A percentile compares a stretch with the other conserved stretches of the same genome.
These are phyloP conservation scores for Exutisphaerella laricina DNA, from an alignment of 2,329 filamentous ascomycete genomes.

Conservation along the genomic window DNA sequence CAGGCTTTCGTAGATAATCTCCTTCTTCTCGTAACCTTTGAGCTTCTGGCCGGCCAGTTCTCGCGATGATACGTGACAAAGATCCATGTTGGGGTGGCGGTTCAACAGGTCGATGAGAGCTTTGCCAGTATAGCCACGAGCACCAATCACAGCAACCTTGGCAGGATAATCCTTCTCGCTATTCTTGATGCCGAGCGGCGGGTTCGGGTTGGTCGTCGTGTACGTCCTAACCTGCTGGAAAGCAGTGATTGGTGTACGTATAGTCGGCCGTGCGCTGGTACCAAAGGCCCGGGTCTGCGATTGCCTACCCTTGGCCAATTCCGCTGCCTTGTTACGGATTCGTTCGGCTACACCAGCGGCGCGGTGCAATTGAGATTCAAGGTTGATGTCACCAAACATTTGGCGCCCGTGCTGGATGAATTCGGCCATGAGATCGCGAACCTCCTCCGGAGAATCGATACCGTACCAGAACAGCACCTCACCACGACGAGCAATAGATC, in stretches of 20 bases:
- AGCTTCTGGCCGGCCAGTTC: constrained; percentile 84
- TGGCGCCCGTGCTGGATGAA: constrained; percentile 76
- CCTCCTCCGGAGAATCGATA: constrained; percentile 72
- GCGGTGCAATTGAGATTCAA: constrained; percentile 76
- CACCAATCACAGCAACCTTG: constrained; percentile 80
- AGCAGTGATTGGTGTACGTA: constrained; percentile 10
- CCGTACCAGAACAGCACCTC: constrained; percentile 97
- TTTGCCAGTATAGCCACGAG: constrained; percentile 90
- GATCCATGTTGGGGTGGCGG: constrained; percentile 80
- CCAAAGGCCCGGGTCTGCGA: constrained; percentile 66
- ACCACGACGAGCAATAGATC: constrained; percentile 71
- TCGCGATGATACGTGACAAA: constrained; percentile 86
- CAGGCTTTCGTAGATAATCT: constrained; percentile 89
- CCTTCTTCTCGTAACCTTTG: constrained; percentile 82
- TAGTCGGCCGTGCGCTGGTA: constrained; percentile 43
- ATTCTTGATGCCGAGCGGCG: constrained; percentile 82
- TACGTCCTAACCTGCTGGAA: constrained; percentile 36
- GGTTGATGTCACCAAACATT: constrained; percentile 84
- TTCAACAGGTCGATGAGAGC: constrained; percentile 84
- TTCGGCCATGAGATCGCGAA: constrained; percentile 76
- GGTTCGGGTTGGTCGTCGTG: constrained; percentile 76
- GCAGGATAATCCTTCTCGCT: constrained; percentile 73
- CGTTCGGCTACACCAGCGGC: constrained; percentile 66
- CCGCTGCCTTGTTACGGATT: constrained; percentile 46
- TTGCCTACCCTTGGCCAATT: constrained; percentile 35